phyloP scores from a whole-genome alignment of 805 yeast genomes.

The Metschnikowia lochheadii region DNA sequence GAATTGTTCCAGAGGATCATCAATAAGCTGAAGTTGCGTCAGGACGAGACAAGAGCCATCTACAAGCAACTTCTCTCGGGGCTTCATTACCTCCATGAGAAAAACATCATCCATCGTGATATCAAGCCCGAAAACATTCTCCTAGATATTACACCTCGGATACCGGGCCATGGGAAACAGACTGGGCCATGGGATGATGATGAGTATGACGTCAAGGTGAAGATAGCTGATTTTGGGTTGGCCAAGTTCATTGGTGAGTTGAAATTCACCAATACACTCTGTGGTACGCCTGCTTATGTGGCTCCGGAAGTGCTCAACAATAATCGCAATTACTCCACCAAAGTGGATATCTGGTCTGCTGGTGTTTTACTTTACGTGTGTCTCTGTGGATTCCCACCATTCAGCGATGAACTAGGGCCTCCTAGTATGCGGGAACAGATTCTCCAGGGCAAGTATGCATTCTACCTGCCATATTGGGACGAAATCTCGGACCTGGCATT shows the following conservation, averaged over 20 bases:
- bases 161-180: slow-evolving; percentile 22
- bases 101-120: slow-evolving; percentile 42
- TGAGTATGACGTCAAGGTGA: slow-evolving; percentile 61
- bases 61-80: slow-evolving; percentile 46
- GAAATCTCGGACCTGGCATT: slow-evolving; percentile 59
- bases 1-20: slow-evolving; percentile 73
- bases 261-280: slow-evolving; percentile 69
- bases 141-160: slow-evolving; percentile 48
- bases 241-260: slow-evolving; percentile 68
- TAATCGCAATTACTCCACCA: slow-evolving; percentile 56
- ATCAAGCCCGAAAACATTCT: slow-evolving; percentile 44
- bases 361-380: slow-evolving; percentile 78
- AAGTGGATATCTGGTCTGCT: slow-evolving; percentile 79
- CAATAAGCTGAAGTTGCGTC: slow-evolving; percentile 55
- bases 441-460: slow-evolving; percentile 60
- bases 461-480: slow-evolving; percentile 80
- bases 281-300: slow-evolving; percentile 86
- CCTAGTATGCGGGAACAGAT: slow-evolving; percentile 77
- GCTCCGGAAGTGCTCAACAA: slow-evolving; percentile 74
- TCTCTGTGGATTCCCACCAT: slow-evolving; percentile 81
- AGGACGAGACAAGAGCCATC: slow-evolving; percentile 58
- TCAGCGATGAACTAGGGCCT: slow-evolving; percentile 77
- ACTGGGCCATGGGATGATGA: slow-evolving; percentile 57
- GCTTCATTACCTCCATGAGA: slow-evolving; percentile 34
- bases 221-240: slow-evolving; percentile 80